Evolutionary conservation across 2,329 filamentous ascomycete genomes (phyloP), one percentile per base, ranked within the genome.

Genomic region (Teratosphaeria gauchensis): DNA sequence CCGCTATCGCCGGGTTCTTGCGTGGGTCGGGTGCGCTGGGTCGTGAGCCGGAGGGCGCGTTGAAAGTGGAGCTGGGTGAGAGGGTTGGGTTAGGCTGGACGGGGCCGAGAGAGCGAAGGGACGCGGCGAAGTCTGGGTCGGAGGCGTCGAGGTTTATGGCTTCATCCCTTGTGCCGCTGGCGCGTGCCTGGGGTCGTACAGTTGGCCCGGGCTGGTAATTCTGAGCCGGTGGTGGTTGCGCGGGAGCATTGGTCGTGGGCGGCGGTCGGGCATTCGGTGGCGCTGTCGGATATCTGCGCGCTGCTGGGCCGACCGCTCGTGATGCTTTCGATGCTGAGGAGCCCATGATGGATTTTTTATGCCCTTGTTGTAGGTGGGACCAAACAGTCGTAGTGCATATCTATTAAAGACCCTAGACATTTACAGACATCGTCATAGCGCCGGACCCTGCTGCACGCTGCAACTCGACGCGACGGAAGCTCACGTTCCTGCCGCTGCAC

Each of bases 71-170:
- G 48, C 79, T 78, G 35, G 77, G 74, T 11, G 82, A 84, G 62
- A 79, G 75, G 30, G 82, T 82, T 2, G 81, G 81, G 60, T 79
- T 80, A 32, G 82, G 81, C 57, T 78, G 79, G 7, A 85, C 83
- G 57, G 82, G 78, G 58, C 83, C 84, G 59, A 86, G 75, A 53
- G 74, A 75, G 66, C 85, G 88, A 62, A 97, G 89, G 63, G 91
- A 95, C 70, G 84, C 86, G 79, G 92, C 88, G 83, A 80, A 92
- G 68, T 81, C 76, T 1, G 83, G 82, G 68, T 86, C 83, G 59
- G 78, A 79, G 58, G 77, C 82, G 67, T 86, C 84, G 66, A 83
- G 76, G 64, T 84, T 80, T 62, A 85, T 80, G 55, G 79, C 81
- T 69, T 75, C 71, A 55, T 73, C 73, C 57, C 73, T 72, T 2